A percentile compares a stretch with the other conserved stretches of the same genome.
Conservation (phyloP, 768 basidiomycete genomes). For the Termitomyces sp. region DNA sequence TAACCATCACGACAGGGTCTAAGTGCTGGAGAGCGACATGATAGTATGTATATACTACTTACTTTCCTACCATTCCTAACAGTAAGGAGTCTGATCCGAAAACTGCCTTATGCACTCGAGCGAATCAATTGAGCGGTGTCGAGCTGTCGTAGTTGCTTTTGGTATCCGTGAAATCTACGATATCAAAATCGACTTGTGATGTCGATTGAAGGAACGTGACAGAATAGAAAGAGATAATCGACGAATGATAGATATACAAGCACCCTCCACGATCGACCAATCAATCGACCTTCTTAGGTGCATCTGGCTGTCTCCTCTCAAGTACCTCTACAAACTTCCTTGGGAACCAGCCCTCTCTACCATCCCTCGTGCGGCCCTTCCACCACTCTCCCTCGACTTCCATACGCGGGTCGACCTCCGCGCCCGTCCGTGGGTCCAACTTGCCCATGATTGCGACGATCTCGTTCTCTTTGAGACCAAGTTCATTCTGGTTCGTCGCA, state of each 20-base stretch:
- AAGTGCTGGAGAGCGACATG: no score
- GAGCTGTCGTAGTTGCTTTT: background rate
- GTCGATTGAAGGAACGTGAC: background rate
- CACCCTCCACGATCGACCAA: background rate
- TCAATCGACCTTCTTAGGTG: slow-evolving; percentile 20
- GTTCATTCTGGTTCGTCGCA: slow-evolving; percentile 69
- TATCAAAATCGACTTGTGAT: background rate
- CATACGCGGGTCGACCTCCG: slow-evolving; percentile 59
- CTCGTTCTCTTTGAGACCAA: slow-evolving; percentile 83
- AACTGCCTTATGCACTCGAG: no score
- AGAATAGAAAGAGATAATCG: background rate
- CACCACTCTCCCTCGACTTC: slow-evolving; percentile 83
- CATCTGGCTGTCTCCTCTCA: slow-evolving; percentile 31
- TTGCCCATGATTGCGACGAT: slow-evolving; percentile 90
- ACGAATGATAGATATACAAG: background rate
- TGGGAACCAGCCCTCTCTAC: slow-evolving; percentile 93
- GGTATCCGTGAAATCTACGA: background rate
- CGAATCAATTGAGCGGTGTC: no score
- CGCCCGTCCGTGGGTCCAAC: slow-evolving; percentile 62
- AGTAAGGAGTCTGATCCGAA: no score
- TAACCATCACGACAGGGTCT: no score
- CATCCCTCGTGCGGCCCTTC: slow-evolving; percentile 90
- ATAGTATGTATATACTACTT: no score
- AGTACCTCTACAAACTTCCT: slow-evolving; percentile 80
- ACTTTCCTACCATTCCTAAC: no score